phyloP scores from a whole-genome alignment of 345 rosid genomes.

The Bretschneidera sinensis region DNA sequence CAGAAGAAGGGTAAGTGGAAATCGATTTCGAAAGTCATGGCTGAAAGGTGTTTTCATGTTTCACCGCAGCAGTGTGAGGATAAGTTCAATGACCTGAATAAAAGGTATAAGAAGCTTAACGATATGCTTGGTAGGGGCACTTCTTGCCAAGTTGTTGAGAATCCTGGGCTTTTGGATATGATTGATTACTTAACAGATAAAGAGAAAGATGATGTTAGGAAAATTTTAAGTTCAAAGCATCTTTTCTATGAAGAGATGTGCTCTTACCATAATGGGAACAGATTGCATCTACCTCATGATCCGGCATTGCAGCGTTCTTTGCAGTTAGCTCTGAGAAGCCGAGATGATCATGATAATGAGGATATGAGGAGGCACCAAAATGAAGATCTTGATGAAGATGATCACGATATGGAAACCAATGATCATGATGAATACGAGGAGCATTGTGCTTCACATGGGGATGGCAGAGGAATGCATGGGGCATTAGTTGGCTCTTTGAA shows the following conservation, averaged over 20 bases:
- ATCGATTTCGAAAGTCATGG: conserved; percentile 80
- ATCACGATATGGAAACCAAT: conserved; percentile 66
- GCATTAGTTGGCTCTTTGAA: conserved; percentile 40
- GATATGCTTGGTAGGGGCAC: conserved; percentile 95
- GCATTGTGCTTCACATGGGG: conserved; percentile 40
- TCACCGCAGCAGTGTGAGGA: conserved; percentile 97
- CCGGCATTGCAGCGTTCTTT: conserved; percentile 71
- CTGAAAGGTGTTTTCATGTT: conserved; percentile 77
- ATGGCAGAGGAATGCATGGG: conserved; percentile 37
- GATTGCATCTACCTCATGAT: conserved; percentile 90
- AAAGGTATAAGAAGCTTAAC: conserved; percentile 85
- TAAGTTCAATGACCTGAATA: conserved; percentile 90
- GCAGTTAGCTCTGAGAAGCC: conserved; percentile 63
- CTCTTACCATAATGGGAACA: conserved; percentile 81
- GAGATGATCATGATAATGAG: conserved; percentile 71
- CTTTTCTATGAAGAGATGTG: conserved; percentile 98
- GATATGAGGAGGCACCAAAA: conserved; percentile 46
- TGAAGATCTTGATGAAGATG: conserved; percentile 78
- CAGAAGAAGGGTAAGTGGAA: conserved; percentile 97
- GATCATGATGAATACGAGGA: conserved; percentile 70
- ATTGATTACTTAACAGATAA: conserved; percentile 65
- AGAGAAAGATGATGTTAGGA: conserved; percentile 81
- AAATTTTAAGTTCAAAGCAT: conserved; percentile 82
- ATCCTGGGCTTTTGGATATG: conserved; percentile 68
- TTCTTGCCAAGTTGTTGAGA: conserved; percentile 89